A percentile compares a stretch with the other conserved stretches of the same genome.
phyloP scores from a whole-genome alignment of 257 asterid species.

The Voacanga thouarsii region DNA sequence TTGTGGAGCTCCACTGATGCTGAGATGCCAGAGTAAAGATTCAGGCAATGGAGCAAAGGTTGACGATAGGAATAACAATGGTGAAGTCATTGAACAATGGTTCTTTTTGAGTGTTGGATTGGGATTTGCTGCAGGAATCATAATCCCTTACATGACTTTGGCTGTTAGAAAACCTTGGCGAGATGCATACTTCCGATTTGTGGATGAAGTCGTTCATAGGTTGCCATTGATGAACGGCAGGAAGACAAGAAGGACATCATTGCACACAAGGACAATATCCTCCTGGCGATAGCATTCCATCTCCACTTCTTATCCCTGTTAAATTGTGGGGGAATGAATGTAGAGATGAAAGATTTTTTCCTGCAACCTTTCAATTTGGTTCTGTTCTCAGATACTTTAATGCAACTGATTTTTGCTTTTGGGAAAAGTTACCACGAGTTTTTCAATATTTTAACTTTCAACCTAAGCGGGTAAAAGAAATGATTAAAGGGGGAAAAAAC shows the following conservation, averaged over 20 bases:
- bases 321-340: no score
- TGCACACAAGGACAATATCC: background rate
- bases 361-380: no score
- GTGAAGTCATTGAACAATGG: constrained; percentile 34
- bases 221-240: constrained; percentile 5
- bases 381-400: no score
- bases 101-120: constrained; percentile 49
- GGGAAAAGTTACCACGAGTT: no score
- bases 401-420: no score
- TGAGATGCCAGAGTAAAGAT: constrained; percentile 31
- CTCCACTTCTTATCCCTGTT: no score
- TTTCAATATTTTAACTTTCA: no score
- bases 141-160: constrained; percentile 32
- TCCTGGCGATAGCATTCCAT: background rate
- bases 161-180: constrained; percentile 38
- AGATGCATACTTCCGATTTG: constrained; percentile 32
- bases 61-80: constrained; percentile 10
- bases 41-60: constrained; percentile 9
- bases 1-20: constrained; percentile 44
- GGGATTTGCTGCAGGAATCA: constrained; percentile 47
- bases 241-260: background rate
- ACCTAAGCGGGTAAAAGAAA: no score
- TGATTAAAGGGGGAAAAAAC: no score
- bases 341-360: no score
- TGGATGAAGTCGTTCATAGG: constrained; percentile 28